Evolutionary conservation across 257 asterid species (phyloP), one percentile per base, ranked within the genome.

Genomic region (Striga asiatica): DNA sequence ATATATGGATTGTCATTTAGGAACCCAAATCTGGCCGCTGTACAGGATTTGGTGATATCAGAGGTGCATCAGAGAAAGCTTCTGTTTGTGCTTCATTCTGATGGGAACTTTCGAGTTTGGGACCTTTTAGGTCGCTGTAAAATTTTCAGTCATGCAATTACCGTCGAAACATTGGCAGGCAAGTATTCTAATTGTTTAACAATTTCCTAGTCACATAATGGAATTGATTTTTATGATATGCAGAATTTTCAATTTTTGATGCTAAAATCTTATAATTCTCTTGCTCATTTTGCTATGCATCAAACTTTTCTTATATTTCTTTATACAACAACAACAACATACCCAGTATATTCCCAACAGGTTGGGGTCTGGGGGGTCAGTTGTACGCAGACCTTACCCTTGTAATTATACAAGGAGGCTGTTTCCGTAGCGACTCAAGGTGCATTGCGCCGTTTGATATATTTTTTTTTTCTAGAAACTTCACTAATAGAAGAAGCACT

Each of bases 71-170:
- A 74, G 62, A 77, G 76, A 52, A 71, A 74, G 58, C 69, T 82
- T 67, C 81, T 87, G 35, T 84, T 80, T 63, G 95, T 77, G 61
- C 96, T 91, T 71, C 84, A 91, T 71, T 81, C 94, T 75, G 96
- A 87, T 77, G 96, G 98, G 41, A 69, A 42, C 70, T 74, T 91
- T 63, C 80, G 92, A 34, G 87, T 82, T 35, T 91, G 98, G 98
- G 89, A 84, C 72, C 78, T 82, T 66, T 56, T 64, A 29, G 74
- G 62, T 66, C 76, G 58, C 57, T 56, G 62, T 66, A 87, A 72
- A 74, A 69, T 91, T 74, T 77, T 84, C 67, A 66, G 80, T 62
- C 82, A 82, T 71, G 20, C 77, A 56, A 69, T 81, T 77, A 66
- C 69, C 37, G 71, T 48, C 52, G 70, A 75, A 45, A 54, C 76